These are phyloP conservation scores for Platanus orientalis DNA, from an alignment of 164 flowering plant genomes.

Conservation along the genomic window DNA sequence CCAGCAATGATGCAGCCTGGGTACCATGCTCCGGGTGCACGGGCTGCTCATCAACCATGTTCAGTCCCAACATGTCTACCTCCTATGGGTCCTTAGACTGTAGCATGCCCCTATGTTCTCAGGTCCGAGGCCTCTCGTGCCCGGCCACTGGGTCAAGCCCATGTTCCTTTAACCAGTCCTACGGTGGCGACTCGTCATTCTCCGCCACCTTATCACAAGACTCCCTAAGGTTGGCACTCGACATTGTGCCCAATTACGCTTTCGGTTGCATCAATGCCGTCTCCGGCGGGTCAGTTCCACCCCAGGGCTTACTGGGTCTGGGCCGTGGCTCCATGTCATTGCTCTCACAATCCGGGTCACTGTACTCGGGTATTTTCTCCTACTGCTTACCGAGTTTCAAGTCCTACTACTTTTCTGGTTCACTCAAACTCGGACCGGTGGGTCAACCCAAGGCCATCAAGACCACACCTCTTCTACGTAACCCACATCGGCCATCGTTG, in stretches of 20 bases:
- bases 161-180: conserved; percentile 71
- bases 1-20: conserved; percentile 75
- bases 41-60: conserved; percentile 55
- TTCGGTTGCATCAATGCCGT: conserved; percentile 69
- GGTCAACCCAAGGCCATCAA: conserved; percentile 67
- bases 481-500: conserved; percentile 77
- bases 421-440: conserved; percentile 65
- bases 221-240: conserved; percentile 38
- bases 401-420: conserved; percentile 88
- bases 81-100: conserved; percentile 51
- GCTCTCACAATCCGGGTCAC: conserved; percentile 58
- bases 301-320: conserved; percentile 87
- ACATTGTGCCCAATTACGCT: conserved; percentile 44
- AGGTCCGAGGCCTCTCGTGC: conserved; percentile 58
- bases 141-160: conserved; percentile 37
- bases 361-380: conserved; percentile 71
- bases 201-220: conserved; percentile 62
- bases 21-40: conserved; percentile 71
- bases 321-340: conserved; percentile 88
- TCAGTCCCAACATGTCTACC: conserved; percentile 50
- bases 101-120: conserved; percentile 54
- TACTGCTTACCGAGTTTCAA: conserved; percentile 87
- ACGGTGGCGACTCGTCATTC: conserved; percentile 76
- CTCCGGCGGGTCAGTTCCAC: conserved; percentile 60
- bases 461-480: conserved; percentile 73